These are phyloP conservation scores for Coemansia sp. DNA, from an alignment of 192 early-diverging fungal species.

Conservation along the genomic window DNA sequence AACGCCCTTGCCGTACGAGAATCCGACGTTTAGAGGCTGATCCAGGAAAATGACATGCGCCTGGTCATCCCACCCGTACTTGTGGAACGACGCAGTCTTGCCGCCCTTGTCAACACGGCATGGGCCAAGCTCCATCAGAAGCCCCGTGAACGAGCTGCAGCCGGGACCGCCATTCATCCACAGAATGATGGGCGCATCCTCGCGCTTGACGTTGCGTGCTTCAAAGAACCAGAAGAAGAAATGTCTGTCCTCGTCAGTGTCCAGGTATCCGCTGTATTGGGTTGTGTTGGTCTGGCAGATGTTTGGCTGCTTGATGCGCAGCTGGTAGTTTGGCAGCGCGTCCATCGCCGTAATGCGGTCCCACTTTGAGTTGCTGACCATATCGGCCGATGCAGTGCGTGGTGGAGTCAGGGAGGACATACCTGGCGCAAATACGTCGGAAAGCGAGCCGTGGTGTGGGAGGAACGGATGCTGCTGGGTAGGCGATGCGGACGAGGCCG, in stretches of 20 bases:
- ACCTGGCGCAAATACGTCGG: not conserved
- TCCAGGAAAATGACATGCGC: slow-evolving; percentile 86
- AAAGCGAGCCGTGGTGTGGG: slow-evolving; percentile 12
- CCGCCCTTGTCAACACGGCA: slow-evolving; percentile 83
- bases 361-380: slow-evolving; percentile 37
- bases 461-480: slow-evolving; percentile 38
- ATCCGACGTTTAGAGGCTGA: slow-evolving; percentile 92
- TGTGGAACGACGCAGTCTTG: slow-evolving; percentile 66
- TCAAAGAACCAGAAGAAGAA: slow-evolving; percentile 99
- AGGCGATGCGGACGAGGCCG: slow-evolving; percentile 11
- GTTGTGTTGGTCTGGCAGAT: slow-evolving; percentile 88
- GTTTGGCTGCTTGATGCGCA: slow-evolving; percentile 73
- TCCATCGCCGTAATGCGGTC: slow-evolving; percentile 36
- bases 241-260: slow-evolving; percentile 70
- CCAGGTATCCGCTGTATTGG: slow-evolving; percentile 86
- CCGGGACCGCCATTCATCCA: slow-evolving; percentile 89
- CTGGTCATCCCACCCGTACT: slow-evolving; percentile 87
- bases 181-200: slow-evolving; percentile 73
- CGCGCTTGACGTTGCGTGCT: slow-evolving; percentile 69
- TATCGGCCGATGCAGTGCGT: slow-evolving; percentile 23
- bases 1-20: slow-evolving; percentile 79
- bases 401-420: slow-evolving; percentile 3
- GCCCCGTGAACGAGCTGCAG: slow-evolving; percentile 76
- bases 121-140: slow-evolving; percentile 86
- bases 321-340: slow-evolving; percentile 71